Base-by-base conservation (phyloP, 306 rosid genomes). In the Pyrus communis region DNA sequence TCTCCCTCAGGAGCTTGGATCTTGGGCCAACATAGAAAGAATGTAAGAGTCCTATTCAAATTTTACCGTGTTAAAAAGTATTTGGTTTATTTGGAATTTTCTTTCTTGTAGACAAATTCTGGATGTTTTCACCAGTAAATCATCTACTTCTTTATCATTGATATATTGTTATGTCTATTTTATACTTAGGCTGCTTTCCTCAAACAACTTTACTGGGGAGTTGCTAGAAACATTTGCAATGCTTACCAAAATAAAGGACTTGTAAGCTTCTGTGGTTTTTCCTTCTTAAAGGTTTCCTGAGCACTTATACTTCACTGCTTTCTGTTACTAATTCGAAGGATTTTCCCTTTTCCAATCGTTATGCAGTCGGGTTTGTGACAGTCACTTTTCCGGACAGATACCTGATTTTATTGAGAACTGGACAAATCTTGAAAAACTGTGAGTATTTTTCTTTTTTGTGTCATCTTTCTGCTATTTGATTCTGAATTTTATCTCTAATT, bases 311-410 rank as follows among this genome's bases (percentile, higher is more conserved):
- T 49, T 49, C 15, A 14, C 54, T 49, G n/a, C 28, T 11, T 60
- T 19, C 2, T 30, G 7, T 17, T 52, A 64, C 30, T 52, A 46
- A 15, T 35, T 71, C 3, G 21, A 4, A 70, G 2, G 2, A 49
- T 13, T n/a, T 31, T 46, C 40, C 1, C 11, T 14, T 73, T 27
- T 9, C 49, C 38, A 35, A 15, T 62, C 46, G 33, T 42, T 68
- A 65, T 80, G 89, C 87, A 91, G 98, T 49, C 96, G 93, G 67
- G 74, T 91, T 35, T 73, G 89, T 15, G 93, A 88, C 78, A 84
- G 78, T 72, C 84, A 78, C 62, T 89, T 91, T 69, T 79, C 86
- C 10, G 96, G 97, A 63, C 59, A 76, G 28, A 81, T 91, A 78
- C 97, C 95, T 0, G 19, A 75, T 79, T 89, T 86, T 73, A 91